Percentiles rank a stretch among this genome's conserved stretches.
Evolutionary conservation across 148 eudicot species (phyloP).

Genomic region (Dianthus caryophyllus): DNA sequence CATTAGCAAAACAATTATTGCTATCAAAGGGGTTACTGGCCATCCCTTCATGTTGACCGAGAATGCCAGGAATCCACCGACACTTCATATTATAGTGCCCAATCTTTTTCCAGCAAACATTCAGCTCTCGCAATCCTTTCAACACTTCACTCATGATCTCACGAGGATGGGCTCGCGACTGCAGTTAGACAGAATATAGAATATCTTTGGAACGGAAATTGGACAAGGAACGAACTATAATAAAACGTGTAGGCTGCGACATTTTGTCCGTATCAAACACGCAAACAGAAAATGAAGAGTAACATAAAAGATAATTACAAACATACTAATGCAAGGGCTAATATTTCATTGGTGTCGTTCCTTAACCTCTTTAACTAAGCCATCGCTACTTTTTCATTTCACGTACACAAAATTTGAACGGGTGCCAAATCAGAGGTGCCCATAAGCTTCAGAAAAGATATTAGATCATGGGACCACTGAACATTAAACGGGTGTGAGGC

Average conservation of each 20-base stretch:
- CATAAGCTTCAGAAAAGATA: no score
- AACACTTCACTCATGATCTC: conserved; percentile 91
- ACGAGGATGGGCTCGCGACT: conserved; percentile 94
- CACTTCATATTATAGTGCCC: conserved; percentile 98
- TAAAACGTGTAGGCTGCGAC: background rate
- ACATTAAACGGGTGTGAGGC: background rate
- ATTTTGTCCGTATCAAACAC: background rate
- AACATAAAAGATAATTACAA: background rate
- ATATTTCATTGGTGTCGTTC: background rate
- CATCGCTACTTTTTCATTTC: background rate
- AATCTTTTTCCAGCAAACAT: conserved; percentile 88
- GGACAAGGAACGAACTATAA: background rate
- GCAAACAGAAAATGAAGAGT: conserved; percentile 2
- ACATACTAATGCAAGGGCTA: background rate
- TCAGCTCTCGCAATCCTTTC: conserved; percentile 83
- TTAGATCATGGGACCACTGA: no score
- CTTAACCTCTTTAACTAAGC: background rate
- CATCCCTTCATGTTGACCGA: conserved; percentile 57
- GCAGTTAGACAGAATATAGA: conserved; percentile 18
- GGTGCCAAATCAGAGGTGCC: no score
- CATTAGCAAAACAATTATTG: conserved; percentile 63
- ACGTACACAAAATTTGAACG: no score
- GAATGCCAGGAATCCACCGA: conserved; percentile 70
- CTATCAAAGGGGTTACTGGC: conserved; percentile 42
- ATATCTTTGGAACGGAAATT: conserved; percentile 1